Conservation (phyloP, 2,329 filamentous ascomycete species). For the Diaporthe vaccinii region DNA sequence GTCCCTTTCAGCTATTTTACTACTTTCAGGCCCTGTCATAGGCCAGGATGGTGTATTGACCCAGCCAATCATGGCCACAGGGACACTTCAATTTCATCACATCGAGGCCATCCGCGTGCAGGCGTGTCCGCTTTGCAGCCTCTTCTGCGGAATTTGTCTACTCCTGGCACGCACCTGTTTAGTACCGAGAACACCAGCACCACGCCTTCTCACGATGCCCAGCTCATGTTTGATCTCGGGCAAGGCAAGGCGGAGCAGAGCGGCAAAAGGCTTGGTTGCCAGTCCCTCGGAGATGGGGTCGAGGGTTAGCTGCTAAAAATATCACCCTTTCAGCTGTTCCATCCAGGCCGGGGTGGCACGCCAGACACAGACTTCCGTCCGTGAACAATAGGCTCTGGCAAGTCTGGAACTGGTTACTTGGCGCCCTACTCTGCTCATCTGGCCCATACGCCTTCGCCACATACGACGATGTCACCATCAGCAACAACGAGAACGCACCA, state of each 20-base stretch:
- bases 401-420: constrained; percentile 32
- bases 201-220: background rate
- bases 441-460: background rate
- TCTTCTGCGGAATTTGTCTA: background rate
- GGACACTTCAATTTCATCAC: constrained; percentile 25
- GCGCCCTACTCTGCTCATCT: background rate
- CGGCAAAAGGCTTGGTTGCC: constrained; percentile 7
- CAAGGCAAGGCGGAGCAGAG: background rate
- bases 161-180: background rate
- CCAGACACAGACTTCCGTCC: constrained; percentile 22
- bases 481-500: background rate
- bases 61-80: constrained; percentile 31
- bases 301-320: constrained; percentile 32
- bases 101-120: constrained; percentile 18
- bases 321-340: constrained; percentile 36
- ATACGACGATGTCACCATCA: constrained; percentile 2
- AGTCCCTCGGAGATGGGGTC: constrained; percentile 11
- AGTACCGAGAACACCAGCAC: background rate
- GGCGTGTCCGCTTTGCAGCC: background rate
- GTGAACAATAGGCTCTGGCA: constrained; percentile 22
- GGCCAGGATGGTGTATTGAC: constrained; percentile 5
- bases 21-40: constrained; percentile 24
- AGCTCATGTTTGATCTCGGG: constrained; percentile 17
- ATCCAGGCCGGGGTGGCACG: constrained; percentile 31
- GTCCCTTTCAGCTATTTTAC: constrained; percentile 22